A percentile compares a stretch with the other conserved stretches of the same genome.
These are phyloP conservation scores for Vigna unguiculata DNA, from an alignment of 306 rosid species.

Conservation along the genomic window DNA sequence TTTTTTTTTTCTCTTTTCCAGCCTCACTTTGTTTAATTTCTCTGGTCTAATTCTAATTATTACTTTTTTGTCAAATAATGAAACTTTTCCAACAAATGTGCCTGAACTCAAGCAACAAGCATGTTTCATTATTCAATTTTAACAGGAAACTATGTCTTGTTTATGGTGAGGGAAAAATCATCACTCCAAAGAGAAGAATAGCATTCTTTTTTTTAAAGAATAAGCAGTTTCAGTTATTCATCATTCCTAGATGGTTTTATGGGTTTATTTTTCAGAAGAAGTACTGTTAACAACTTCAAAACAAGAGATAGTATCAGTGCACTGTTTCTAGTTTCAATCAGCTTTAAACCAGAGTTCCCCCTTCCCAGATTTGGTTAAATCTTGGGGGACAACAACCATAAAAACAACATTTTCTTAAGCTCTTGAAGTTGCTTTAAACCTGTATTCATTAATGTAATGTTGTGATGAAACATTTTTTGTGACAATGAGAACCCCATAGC, in stretches of 20 bases:
- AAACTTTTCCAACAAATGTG: neutral
- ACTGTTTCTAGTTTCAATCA: neutral
- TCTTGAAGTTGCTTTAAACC: neutral
- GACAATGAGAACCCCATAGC: neutral
- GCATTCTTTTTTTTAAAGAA: neutral
- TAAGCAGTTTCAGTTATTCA: neutral
- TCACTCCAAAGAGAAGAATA: neutral
- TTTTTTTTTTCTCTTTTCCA: conserved; percentile 16
- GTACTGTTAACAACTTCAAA: neutral
- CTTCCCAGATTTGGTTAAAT: neutral
- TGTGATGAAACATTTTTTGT: neutral
- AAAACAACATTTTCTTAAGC: neutral
- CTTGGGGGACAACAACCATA: neutral
- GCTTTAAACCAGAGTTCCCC: conserved; percentile 11
- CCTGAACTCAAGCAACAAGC: conserved; percentile 11
- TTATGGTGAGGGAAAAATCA: neutral
- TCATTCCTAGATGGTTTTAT: neutral
- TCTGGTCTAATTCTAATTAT: neutral
- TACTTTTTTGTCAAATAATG: neutral
- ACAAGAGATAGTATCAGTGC: neutral
- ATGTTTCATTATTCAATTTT: neutral
- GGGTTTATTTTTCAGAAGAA: neutral
- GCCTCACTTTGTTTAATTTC: conserved; percentile 5
- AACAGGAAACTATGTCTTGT: neutral
- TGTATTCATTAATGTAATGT: too few species aligned